Evolutionary conservation across 345 rosid species (phyloP).

Genomic region (Eutrema heterophyllum): DNA sequence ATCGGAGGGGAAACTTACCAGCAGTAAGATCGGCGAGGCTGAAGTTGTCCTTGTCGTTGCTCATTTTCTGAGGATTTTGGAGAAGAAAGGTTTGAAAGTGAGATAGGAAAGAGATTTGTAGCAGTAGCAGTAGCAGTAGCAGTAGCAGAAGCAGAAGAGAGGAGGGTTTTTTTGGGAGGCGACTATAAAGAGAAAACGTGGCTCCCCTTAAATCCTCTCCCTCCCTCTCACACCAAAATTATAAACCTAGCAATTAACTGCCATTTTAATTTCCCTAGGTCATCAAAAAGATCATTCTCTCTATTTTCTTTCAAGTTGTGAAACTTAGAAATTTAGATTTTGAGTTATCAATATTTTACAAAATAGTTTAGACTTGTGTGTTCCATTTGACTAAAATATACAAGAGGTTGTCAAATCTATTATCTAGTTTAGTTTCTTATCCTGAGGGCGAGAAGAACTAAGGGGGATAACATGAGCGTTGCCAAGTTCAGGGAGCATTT

Average conservation of each 20-base stretch:
- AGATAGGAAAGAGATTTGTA: neutral
- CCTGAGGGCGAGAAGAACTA: no score
- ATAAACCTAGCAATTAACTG: conserved; percentile 4
- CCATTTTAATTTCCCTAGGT: neutral
- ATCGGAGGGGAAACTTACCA: conserved; percentile 25
- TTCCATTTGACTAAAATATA: no score
- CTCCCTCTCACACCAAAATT: neutral
- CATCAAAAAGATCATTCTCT: neutral
- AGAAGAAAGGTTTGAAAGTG: neutral
- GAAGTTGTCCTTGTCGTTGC: conserved; percentile 57
- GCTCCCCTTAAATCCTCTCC: neutral
- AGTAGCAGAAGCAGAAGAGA: neutral
- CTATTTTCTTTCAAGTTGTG: neutral
- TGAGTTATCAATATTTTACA: neutral
- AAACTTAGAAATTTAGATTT: neutral
- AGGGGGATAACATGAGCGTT: neutral
- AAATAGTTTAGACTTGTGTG: neutral
- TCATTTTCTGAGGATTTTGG: conserved; percentile 34
- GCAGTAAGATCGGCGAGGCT: conserved; percentile 60
- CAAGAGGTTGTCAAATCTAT: neutral
- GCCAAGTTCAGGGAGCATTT: neutral
- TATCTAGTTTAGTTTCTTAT: neutral
- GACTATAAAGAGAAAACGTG: neutral
- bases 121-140: neutral
- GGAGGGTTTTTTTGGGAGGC: conserved; percentile 2